A percentile compares a stretch with the other conserved stretches of the same genome.
Evolutionary conservation across 2,329 filamentous ascomycete genomes (phyloP).

Genomic region (Colletotrichum cereale): DNA sequence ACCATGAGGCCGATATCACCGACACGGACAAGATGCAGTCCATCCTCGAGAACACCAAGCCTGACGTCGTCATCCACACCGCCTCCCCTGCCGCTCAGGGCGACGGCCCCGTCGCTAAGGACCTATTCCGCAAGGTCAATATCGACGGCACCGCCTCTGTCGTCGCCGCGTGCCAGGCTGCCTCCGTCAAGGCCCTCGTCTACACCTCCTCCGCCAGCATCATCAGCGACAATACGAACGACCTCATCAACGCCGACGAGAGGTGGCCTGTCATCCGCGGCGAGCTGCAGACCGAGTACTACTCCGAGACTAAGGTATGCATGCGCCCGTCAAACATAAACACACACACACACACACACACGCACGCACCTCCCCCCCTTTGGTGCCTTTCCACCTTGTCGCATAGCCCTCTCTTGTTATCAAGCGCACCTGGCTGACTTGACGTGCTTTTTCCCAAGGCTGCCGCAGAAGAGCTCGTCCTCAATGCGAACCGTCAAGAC

Average conservation of each 20-base stretch:
- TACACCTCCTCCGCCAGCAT: constrained; percentile 93
- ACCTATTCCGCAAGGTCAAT: constrained; percentile 84
- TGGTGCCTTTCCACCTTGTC: not conserved
- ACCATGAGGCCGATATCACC: constrained; percentile 85
- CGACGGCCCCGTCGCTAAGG: constrained; percentile 63
- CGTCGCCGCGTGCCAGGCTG: constrained; percentile 77
- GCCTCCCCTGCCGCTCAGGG: constrained; percentile 77
- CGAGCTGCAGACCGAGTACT: constrained; percentile 80
- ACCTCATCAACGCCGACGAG: constrained; percentile 89
- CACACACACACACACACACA: no score
- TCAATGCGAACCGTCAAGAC: constrained; percentile 77
- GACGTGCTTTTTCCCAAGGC: constrained; percentile 59
- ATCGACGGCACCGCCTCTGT: constrained; percentile 86
- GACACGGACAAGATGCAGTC: constrained; percentile 70
- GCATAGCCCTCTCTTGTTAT: not conserved
- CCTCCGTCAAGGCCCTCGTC: constrained; percentile 83
- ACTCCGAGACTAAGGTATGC: constrained; percentile 88
- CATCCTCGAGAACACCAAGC: constrained; percentile 75
- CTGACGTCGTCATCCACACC: constrained; percentile 91
- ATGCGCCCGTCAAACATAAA: constrained; percentile 20
- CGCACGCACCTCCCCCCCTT: not conserved
- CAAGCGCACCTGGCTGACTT: constrained; percentile 10
- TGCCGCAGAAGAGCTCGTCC: constrained; percentile 83
- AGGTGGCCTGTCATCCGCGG: constrained; percentile 81
- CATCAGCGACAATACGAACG: constrained; percentile 82